Evolutionary conservation across 2,329 filamentous ascomycete genomes (phyloP).

Genomic region (Fusarium pseudoanthophilum): DNA sequence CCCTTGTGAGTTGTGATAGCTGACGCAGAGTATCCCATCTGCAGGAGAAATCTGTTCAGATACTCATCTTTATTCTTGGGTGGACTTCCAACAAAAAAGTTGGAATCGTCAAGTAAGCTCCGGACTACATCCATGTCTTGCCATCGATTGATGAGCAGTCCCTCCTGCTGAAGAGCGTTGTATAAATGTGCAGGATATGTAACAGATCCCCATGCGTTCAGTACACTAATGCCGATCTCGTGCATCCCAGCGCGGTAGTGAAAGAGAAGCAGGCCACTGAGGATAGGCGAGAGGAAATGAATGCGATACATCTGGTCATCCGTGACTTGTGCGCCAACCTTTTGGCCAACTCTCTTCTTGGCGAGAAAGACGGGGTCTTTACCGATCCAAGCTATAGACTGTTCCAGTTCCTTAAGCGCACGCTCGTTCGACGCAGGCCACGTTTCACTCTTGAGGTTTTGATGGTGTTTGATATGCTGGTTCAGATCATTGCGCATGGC

Average conservation of each 20-base stretch:
- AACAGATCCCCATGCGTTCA: not conserved
- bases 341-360: not conserved
- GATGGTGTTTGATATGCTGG: not conserved
- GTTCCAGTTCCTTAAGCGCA: fast-evolving
- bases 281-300: not conserved
- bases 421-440: not conserved
- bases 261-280: not conserved
- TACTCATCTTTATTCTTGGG: not conserved
- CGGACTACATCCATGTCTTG: not conserved
- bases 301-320: not conserved
- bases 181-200: not conserved
- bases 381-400: not conserved
- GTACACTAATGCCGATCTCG: fast-evolving
- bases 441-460: not conserved
- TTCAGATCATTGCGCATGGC: not conserved
- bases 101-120: not conserved
- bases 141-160: not conserved
- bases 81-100: not conserved
- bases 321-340: fast-evolving
- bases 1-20: not conserved
- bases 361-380: not conserved
- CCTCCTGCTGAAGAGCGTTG: not conserved
- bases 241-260: not conserved
- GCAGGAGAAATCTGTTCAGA: not conserved
- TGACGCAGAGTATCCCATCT: not conserved